phyloP scores from a whole-genome alignment of 2,329 filamentous ascomycete genomes.

The Claviceps sp. region DNA sequence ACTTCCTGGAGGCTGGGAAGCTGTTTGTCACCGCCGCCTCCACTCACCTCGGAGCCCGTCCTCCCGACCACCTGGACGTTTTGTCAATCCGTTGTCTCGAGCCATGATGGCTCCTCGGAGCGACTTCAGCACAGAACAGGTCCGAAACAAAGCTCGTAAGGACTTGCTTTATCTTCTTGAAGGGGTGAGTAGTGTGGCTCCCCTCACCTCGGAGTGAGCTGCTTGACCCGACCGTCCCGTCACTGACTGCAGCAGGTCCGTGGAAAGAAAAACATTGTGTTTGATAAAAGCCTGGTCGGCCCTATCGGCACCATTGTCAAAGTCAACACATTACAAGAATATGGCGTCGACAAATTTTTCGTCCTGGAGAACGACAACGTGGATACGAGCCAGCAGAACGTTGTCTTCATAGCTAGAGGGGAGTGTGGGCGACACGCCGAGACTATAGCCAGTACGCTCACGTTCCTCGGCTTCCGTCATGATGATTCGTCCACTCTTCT shows the following conservation, averaged over 20 bases:
- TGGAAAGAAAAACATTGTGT: slow-evolving; percentile 95
- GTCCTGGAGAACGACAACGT: slow-evolving; percentile 91
- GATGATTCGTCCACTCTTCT: neutral
- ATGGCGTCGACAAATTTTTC: slow-evolving; percentile 96
- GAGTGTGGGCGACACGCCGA: slow-evolving; percentile 78
- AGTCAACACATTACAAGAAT: slow-evolving; percentile 88
- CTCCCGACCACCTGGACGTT: neutral
- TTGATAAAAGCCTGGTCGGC: slow-evolving; percentile 81
- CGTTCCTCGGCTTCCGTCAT: neutral
- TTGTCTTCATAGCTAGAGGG: slow-evolving; percentile 83
- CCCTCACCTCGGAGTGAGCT: slow-evolving; percentile 4
- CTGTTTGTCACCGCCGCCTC: slow-evolving; percentile 4
- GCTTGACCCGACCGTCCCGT: slow-evolving; percentile 7
- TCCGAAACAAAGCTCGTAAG: slow-evolving; percentile 71
- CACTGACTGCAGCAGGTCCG: slow-evolving; percentile 52
- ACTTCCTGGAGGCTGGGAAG: neutral
- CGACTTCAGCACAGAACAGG: slow-evolving; percentile 61
- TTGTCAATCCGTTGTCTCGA: slow-evolving; percentile 21
- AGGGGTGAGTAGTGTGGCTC: slow-evolving; percentile 57
- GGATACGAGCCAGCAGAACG: slow-evolving; percentile 86
- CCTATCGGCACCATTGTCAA: slow-evolving; percentile 86
- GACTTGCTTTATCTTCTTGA: slow-evolving; percentile 85
- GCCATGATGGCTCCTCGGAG: slow-evolving; percentile 54
- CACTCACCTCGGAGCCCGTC: slow-evolving; percentile 1
- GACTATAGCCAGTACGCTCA: slow-evolving; percentile 68